phyloP scores from a whole-genome alignment of 768 basidiomycete species.

The Mycena alexandri region DNA sequence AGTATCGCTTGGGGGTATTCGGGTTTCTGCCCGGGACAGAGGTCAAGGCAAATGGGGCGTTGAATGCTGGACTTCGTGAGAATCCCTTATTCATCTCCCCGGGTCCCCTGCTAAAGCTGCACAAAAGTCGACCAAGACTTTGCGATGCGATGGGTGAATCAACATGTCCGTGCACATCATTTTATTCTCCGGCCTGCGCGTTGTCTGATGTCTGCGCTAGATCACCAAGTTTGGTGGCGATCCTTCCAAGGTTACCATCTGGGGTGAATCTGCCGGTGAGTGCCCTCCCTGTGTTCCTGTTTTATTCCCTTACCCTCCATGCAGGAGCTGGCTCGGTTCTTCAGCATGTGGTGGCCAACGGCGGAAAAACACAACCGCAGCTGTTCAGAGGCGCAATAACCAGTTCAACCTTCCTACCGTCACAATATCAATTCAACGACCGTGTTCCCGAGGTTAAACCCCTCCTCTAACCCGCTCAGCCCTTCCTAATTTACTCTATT shows the following conservation, averaged over 20 bases:
- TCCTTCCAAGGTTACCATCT: slow-evolving; percentile 43
- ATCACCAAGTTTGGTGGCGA: slow-evolving; percentile 39
- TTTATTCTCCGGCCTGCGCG: too few species aligned
- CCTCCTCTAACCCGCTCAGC: neutral
- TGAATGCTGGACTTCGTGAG: slow-evolving; percentile 48
- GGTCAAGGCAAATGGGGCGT: slow-evolving; percentile 43
- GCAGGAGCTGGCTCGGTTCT: slow-evolving; percentile 13
- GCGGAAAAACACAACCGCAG: slow-evolving; percentile 25
- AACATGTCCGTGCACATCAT: slow-evolving; percentile 39
- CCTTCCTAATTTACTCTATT: neutral
- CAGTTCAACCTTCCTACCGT: slow-evolving; percentile 47
- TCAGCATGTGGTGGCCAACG: slow-evolving; percentile 13
- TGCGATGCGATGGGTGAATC: slow-evolving; percentile 49
- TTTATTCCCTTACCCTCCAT: neutral
- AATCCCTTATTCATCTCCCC: neutral
- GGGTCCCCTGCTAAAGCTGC: neutral
- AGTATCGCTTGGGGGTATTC: slow-evolving; percentile 36
- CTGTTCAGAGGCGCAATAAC: slow-evolving; percentile 49
- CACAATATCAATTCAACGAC: slow-evolving; percentile 50
- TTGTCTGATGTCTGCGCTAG: neutral
- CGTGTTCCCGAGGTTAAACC: slow-evolving; percentile 30
- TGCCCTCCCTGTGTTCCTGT: neutral
- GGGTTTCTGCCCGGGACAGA: slow-evolving; percentile 45
- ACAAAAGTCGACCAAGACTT: slow-evolving; percentile 46
- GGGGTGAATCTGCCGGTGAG: slow-evolving; percentile 45